A percentile compares a stretch with the other conserved stretches of the same genome.
Conservation (phyloP, 495 filamentous ascomycete species). For the Xylaria flabelliformis region DNA sequence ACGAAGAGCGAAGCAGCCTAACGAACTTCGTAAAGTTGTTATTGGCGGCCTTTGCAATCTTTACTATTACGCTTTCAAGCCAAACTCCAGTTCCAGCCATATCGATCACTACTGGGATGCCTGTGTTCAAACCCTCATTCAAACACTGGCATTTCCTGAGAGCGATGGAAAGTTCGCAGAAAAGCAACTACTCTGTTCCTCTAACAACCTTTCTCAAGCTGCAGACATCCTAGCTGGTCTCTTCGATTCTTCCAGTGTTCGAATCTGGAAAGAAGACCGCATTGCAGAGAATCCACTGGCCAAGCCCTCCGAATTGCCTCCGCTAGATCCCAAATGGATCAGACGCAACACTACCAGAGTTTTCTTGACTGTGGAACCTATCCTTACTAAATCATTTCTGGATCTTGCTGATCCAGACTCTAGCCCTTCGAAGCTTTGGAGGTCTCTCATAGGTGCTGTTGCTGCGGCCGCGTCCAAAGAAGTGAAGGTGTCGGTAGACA, state of each 20-base stretch:
- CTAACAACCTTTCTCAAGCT: slow-evolving; percentile 50
- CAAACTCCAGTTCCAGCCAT: slow-evolving; percentile 63
- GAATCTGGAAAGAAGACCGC: slow-evolving; percentile 75
- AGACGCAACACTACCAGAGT: slow-evolving; percentile 69
- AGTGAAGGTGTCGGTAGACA: slow-evolving; percentile 84
- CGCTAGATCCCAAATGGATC: slow-evolving; percentile 87
- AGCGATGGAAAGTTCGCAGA: slow-evolving; percentile 38
- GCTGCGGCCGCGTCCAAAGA: slow-evolving; percentile 84
- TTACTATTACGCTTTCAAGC: slow-evolving; percentile 85
- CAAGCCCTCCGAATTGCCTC: slow-evolving; percentile 73
- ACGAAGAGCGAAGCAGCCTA: slow-evolving; percentile 64
- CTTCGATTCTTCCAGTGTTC: slow-evolving; percentile 67
- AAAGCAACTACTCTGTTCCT: slow-evolving; percentile 27
- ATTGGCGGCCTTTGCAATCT: slow-evolving; percentile 76
- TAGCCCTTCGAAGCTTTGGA: slow-evolving; percentile 68
- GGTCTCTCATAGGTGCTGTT: slow-evolving; percentile 68
- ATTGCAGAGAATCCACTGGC: slow-evolving; percentile 64
- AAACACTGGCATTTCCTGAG: slow-evolving; percentile 45
- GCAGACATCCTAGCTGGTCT: slow-evolving; percentile 71
- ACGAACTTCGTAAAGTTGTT: slow-evolving; percentile 64
- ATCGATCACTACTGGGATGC: slow-evolving; percentile 82
- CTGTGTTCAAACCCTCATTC: slow-evolving; percentile 66
- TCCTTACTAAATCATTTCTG: slow-evolving; percentile 65
- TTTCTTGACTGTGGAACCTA: slow-evolving; percentile 66
- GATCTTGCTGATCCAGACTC: slow-evolving; percentile 52